phyloP scores from a whole-genome alignment of 179 eudicot genomes.

The Amaranthus tricolor region DNA sequence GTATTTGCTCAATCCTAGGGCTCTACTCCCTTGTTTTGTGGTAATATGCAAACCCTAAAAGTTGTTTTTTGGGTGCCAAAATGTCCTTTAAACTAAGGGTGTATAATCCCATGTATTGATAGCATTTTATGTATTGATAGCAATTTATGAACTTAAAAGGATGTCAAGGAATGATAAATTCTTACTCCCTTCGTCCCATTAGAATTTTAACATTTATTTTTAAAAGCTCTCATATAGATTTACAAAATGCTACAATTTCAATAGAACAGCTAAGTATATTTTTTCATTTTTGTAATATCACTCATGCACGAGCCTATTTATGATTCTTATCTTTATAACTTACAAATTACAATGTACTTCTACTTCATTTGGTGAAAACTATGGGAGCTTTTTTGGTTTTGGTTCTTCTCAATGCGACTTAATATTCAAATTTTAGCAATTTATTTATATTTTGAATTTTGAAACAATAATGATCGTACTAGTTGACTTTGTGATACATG shows the following conservation, averaged over 20 bases:
- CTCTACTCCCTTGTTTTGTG: constrained; percentile 94
- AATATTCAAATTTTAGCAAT: no score
- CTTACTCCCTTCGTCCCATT: background rate
- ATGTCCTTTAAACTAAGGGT: constrained; percentile 2
- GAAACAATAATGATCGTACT: no score
- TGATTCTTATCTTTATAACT: background rate
- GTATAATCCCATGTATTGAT: constrained; percentile 18
- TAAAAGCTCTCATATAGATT: no score
- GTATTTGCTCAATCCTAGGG: constrained; percentile 82
- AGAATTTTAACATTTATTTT: no score
- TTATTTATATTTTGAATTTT: no score
- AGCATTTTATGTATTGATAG: constrained; percentile 9
- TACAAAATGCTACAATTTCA: no score
- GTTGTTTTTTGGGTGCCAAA: constrained; percentile 1
- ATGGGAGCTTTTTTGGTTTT: background rate
- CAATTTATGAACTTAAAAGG: background rate
- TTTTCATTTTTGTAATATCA: constrained; percentile 16
- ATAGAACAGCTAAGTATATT: no score
- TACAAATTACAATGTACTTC: background rate
- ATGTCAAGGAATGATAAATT: background rate
- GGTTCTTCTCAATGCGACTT: no score
- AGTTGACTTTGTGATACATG: no score
- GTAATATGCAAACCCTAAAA: constrained; percentile 73
- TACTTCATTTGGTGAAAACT: background rate
- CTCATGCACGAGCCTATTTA: background rate